Conservation (phyloP, 306 rosid genomes). For the Geum urbanum region DNA sequence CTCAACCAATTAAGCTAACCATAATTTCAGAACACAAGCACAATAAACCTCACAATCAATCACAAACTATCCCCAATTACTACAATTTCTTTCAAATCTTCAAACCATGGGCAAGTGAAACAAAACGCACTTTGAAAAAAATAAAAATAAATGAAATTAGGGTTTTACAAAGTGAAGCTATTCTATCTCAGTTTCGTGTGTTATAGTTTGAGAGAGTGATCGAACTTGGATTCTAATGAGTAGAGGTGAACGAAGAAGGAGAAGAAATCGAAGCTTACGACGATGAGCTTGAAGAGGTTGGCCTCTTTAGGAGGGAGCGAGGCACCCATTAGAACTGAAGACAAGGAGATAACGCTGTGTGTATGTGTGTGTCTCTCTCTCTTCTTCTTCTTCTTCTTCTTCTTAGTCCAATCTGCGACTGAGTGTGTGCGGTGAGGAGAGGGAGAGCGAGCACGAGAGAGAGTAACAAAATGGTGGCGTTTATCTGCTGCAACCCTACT, state of each 20-base stretch:
- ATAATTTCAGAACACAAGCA: constrained; percentile 1
- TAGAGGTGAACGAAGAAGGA: constrained; percentile 3
- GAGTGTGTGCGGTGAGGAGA: constrained; percentile 12
- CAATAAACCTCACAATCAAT: constrained; percentile 1
- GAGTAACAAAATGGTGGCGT: constrained; percentile 41
- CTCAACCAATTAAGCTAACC: constrained; percentile 2
- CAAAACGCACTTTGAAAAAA: background rate
- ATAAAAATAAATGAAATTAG: background rate
- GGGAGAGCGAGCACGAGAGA: constrained; percentile 3
- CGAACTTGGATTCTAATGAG: constrained; percentile 26
- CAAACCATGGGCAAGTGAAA: constrained; percentile 6
- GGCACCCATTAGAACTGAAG: constrained; percentile 70
- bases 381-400: too few relatives aligned
- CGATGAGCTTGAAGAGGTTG: constrained; percentile 98
- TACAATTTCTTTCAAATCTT: background rate
- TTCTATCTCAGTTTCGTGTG: background rate
- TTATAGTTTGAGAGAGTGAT: constrained; percentile 15
- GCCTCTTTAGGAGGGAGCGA: constrained; percentile 88
- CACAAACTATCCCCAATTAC: constrained; percentile 8
- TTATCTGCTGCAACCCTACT: constrained; percentile 72
- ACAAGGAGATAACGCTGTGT: constrained; percentile 1
- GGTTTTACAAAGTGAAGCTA: constrained; percentile 5
- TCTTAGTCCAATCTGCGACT: background rate
- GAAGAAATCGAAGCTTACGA: constrained; percentile 60
- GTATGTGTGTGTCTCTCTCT: background rate